These are phyloP conservation scores for Aureoboletus auriporus DNA, from an alignment of 768 basidiomycete species.

Conservation along the genomic window DNA sequence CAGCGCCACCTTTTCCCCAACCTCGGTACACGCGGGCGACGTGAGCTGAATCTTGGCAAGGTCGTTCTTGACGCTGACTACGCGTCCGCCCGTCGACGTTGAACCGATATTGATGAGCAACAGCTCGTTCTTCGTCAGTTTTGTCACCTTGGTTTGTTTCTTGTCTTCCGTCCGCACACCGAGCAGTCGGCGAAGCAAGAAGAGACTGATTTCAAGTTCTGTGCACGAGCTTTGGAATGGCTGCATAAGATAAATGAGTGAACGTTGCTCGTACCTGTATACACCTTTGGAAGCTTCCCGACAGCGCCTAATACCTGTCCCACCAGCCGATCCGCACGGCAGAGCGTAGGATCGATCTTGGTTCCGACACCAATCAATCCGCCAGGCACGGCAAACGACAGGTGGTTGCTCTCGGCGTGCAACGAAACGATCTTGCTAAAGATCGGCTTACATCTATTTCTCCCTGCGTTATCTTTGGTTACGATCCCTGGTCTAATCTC, in stretches of 20 bases:
- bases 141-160: constrained; percentile 95
- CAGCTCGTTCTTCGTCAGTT: constrained; percentile 87
- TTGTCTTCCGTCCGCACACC: constrained; percentile 99
- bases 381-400: constrained; percentile 95
- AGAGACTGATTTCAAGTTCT: constrained; percentile 92
- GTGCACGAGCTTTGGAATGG: no score
- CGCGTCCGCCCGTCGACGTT: constrained; percentile 94
- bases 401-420: constrained; percentile 91
- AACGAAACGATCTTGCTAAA: constrained; percentile 88
- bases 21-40: constrained; percentile 91
- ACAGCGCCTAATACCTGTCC: constrained; percentile 96
- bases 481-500: constrained; percentile 98
- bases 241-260: neutral
- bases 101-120: constrained; percentile 97
- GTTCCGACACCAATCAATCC: constrained; percentile 99
- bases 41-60: constrained; percentile 93
- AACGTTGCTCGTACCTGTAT: constrained; percentile 53
- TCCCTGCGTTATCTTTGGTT: constrained; percentile 87
- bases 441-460: constrained; percentile 90
- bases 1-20: constrained; percentile 96
- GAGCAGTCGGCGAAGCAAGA: constrained; percentile 92
- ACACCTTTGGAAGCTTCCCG: constrained; percentile 91
- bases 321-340: constrained; percentile 93
- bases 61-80: constrained; percentile 91
- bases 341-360: constrained; percentile 92